phyloP scores from a whole-genome alignment of 2,329 filamentous ascomycete species.

The Ilyonectria mors-panacis region DNA sequence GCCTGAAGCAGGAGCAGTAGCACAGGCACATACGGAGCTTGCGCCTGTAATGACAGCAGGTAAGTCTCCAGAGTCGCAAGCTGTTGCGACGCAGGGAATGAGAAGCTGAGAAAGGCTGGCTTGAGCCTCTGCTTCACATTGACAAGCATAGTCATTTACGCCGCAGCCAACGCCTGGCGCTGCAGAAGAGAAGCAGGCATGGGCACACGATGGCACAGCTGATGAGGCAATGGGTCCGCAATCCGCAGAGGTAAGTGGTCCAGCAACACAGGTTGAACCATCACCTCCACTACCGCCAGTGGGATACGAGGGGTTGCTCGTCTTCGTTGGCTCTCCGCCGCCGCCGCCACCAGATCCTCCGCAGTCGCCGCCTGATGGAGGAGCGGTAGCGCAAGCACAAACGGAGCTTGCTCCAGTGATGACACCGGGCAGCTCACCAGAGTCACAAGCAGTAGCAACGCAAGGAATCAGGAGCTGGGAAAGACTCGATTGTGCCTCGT shows the following conservation, averaged over 20 bases:
- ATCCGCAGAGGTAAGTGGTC: constrained; percentile 29
- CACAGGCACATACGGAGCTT: constrained; percentile 42
- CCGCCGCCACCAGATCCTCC: constrained; percentile 14
- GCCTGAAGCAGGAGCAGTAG: constrained; percentile 23
- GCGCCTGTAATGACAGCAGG: constrained; percentile 49
- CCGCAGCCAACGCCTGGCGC: constrained; percentile 47
- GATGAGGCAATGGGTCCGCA: constrained; percentile 46
- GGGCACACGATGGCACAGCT: constrained; percentile 48
- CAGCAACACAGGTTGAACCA: constrained; percentile 32
- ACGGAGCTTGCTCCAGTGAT: constrained; percentile 46
- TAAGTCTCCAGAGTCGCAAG: constrained; percentile 44
- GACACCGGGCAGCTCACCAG: constrained; percentile 43
- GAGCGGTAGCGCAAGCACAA: constrained; percentile 38
- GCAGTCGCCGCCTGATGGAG: constrained; percentile 19
- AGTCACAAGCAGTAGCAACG: constrained; percentile 46
- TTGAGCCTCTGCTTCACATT: constrained; percentile 46
- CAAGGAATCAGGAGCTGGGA: constrained; percentile 48
- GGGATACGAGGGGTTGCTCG: not conserved
- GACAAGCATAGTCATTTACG: constrained; percentile 48
- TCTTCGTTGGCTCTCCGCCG: constrained; percentile 14
- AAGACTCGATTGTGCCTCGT: constrained; percentile 42
- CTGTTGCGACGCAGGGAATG: constrained; percentile 49
- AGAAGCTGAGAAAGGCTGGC: constrained; percentile 44
- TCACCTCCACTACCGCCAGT: constrained; percentile 28
- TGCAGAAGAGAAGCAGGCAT: constrained; percentile 47